Base-by-base conservation (phyloP, 2,329 filamentous ascomycete species). In the Cladobotryum protrusum region DNA sequence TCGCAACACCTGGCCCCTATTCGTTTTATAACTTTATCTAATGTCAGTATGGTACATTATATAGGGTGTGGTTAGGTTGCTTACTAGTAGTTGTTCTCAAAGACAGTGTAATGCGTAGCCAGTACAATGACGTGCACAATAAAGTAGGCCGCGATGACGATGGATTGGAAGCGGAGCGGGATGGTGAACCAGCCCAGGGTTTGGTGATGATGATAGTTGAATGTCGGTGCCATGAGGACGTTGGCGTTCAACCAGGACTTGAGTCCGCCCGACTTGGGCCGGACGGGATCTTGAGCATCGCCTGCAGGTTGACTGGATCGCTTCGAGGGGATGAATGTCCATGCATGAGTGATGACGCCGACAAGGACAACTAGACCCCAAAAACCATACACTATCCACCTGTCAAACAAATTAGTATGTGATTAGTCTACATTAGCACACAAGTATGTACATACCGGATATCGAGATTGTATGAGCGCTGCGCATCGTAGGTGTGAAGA, bases 101-200 rank as follows among this genome's bases (percentile, higher is more conserved):
- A 62, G 9, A 65, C 54, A 9, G 43, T 57, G 47, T 67, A 71
- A 9, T 62, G 62, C 5, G 58, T 53, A 17, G 58, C 51, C 20
- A 60, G 63, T 32, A 63, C 59, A 50, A 61, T 54, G 14, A 67
- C 51, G 19, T 67, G 67, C 9, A 67, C 41, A 17, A 62, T 41
- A 19, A 68, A 52, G 46, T 69, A 70, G 5, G 56, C 47, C 1
- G 58, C 32, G 34, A 70, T 64, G 33, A 65, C 63, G 3, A 68
- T 35, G 18, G 59, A 65, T 49, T 71, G 63, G 32, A 68, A 48
- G 8, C 67, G 57, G 7, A 67, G 64, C 3, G 67, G 67, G 5
- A 69, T 59, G 1, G 65, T 67, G 54, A 62, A 67, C 65, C 67
- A 70, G 12, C 66, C 66, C 40, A 68, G 39, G 1, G 55, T 44